A percentile compares a stretch with the other conserved stretches of the same genome.
Conservation (phyloP, 305 asterid genomes). For the Fraxinus angustifolia region DNA sequence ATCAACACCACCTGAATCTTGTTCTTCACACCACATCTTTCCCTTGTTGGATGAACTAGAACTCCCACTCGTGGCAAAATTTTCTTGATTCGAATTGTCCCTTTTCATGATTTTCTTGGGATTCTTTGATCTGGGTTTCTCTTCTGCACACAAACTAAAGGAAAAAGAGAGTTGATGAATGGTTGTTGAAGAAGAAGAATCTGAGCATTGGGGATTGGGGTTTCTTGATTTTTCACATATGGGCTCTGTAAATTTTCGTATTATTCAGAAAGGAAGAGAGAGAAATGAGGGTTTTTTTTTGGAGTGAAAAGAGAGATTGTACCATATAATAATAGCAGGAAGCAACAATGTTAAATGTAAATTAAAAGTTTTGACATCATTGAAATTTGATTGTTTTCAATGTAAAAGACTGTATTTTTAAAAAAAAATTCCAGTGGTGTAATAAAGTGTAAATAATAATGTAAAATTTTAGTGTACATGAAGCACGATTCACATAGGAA, state of each 20-base stretch:
- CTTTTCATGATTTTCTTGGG: constrained; percentile 31
- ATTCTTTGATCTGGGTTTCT: neutral
- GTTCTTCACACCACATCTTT: constrained; percentile 57
- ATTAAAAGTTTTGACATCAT: no score
- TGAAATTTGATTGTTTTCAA: no score
- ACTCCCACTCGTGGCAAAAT: constrained; percentile 25
- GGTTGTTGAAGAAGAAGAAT: constrained; percentile 24
- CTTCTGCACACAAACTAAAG: neutral
- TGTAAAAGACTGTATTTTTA: neutral
- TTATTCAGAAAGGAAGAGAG: constrained; percentile 20
- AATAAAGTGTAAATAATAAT: no score
- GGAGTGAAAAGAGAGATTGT: neutral
- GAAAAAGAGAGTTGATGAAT: constrained; percentile 12
- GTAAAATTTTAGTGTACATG: no score
- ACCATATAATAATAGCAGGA: constrained; percentile 13
- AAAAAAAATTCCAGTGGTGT: no score
- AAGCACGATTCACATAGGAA: neutral
- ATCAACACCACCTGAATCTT: constrained; percentile 45
- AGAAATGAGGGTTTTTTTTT: neutral
- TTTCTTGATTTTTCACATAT: constrained; percentile 11
- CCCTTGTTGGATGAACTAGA: constrained; percentile 32
- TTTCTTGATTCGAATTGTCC: constrained; percentile 28
- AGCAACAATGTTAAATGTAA: no score
- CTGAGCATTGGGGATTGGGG: constrained; percentile 39
- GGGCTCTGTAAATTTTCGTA: neutral